Evolutionary conservation across 1,284 basidiomycete genomes (phyloP), one percentile per base, ranked within the genome.

Genomic region (Sporisorium scitamineum): DNA sequence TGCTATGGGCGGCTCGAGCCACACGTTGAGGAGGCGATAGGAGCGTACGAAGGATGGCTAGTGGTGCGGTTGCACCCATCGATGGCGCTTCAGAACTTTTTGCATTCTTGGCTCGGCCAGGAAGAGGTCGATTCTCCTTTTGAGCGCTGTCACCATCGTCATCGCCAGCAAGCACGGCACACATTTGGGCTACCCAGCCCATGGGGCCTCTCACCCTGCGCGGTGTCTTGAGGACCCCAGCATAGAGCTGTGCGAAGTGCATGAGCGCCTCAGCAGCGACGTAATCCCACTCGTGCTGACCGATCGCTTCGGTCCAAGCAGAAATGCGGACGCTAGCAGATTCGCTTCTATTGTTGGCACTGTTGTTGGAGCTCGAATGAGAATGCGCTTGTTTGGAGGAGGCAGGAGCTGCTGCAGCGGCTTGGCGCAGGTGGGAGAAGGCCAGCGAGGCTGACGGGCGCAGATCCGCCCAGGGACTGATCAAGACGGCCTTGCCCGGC

Each of bases 241-340:
- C 66, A 42, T 85, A 85, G 27, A 84, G 72, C 66, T 85, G 82
- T 34, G 84, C 83, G 51, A 83, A 85, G 51, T 85, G 84, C 58
- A 81, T 70, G 7, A 85, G 75, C 29, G 80, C 70, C 51, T 83
- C 83, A 5, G 80, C 70, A 13, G 82, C 70, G 20, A 85, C 78
- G 50, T 82, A 84, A 48, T 85, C 84, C 79, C 79, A 81, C 29
- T 81, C 78, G 57, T 78, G 79, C 39, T 73, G 67, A 3, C 71
- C 68, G 22, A 79, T 68, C 1, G 75, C 78, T 41, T 79, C 75
- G 6, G 78, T 76, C 78, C 78, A 79, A 5, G 60, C 68, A 8
- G 76, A 75, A 3, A 66, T 62, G 22, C 54, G 53, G 24, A 29
- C 45, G 18, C 45, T n/a, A 2, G 32, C 20, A 2, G 24, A 24